Base-by-base conservation (phyloP, 75 land plant genomes). In the Adiantum capillusveneris region DNA sequence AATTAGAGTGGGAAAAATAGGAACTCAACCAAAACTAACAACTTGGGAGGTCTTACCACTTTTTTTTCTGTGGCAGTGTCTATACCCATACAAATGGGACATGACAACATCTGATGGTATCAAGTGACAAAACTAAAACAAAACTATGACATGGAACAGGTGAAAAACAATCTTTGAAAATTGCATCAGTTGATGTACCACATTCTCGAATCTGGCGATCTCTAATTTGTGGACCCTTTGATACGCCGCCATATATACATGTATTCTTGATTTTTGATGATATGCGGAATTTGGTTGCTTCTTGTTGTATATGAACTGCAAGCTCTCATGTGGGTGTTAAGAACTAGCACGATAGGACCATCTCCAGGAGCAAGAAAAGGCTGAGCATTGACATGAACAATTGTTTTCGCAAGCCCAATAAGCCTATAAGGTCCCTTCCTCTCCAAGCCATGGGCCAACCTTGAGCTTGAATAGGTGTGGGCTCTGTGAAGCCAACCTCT, bases 401-500 rank as follows among this genome's bases (percentile, higher is more conserved):
- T 64, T 49, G 87, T 90, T 7, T 96, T 96, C 13, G 89, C 58
- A 31, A 93, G 69, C 86, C 98, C 28, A 96, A 96, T 72, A 93
- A 84, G 5, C 98, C 98, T 62, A 93, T 53, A 11, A 93, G 57
- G 73, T 93, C 98, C 41, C 98, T 79, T 2, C 98, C 98, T 65
- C 85, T 93, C 60, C 89, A 57, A 36, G 98, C 98, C 98, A 93
- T 93, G 17, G 98, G 98, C 98, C 98, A 93, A 29, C 98, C 98
- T 69, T 93, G 98, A 59, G 98, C 65, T 61, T 93, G 98, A 75
- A 93, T 93, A 18, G 98, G 74, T 20, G 98, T 93, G 56, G 98
- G 98, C 31, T 90, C 98, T 31, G 63, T 77, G 58, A 89, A 93
- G 18, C 98, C 98, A 56, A 84, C 67, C 59, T 73, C 74, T 1